These are phyloP conservation scores for Moringa oleifera DNA, from an alignment of 345 rosid species.

Conservation along the genomic window DNA sequence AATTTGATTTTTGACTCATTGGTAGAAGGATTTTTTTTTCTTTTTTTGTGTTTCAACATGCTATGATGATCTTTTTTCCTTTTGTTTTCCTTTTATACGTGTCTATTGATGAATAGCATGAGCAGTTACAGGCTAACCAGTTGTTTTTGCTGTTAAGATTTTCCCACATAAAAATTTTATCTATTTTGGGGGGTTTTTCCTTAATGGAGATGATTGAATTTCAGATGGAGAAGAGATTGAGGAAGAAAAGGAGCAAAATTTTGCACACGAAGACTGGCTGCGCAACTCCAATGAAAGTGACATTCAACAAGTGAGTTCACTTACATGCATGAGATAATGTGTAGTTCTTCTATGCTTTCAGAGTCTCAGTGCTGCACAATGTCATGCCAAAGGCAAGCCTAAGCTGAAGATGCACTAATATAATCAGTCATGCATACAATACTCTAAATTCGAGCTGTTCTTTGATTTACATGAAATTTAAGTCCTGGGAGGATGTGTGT, in stretches of 20 bases:
- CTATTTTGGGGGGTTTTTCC: neutral
- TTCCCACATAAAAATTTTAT: neutral
- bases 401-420: too few relatives aligned
- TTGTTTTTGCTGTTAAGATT: neutral
- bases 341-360: neutral
- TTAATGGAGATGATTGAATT: constrained; percentile 10
- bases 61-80: too few relatives aligned
- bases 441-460: too few relatives aligned
- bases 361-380: neutral
- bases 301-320: constrained; percentile 70
- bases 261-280: constrained; percentile 85
- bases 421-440: neutral
- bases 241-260: constrained; percentile 74
- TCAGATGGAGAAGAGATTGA: constrained; percentile 88
- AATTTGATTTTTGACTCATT: neutral
- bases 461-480: too few relatives aligned
- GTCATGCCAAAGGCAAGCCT: too few relatives aligned
- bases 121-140: neutral
- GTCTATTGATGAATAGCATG: neutral
- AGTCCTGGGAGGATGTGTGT: too few relatives aligned
- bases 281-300: constrained; percentile 60
- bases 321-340: neutral
- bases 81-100: too few relatives aligned
- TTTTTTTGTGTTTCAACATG: neutral
- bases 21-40: neutral